Conservation (phyloP, 2,329 filamentous ascomycete genomes). For the Nemania diffusa region DNA sequence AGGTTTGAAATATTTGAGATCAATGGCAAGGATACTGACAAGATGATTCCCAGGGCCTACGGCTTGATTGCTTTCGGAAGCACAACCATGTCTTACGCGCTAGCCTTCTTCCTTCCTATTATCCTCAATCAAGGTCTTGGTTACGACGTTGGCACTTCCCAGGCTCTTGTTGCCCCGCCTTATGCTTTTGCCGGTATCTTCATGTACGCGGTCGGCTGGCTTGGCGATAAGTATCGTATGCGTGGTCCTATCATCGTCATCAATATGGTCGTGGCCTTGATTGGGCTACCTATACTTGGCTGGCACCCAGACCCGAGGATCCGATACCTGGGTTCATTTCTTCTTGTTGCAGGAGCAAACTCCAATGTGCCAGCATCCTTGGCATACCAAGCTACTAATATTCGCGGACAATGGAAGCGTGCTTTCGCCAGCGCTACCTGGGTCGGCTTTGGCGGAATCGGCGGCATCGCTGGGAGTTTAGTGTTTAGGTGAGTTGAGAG, state of each 20-base stretch:
- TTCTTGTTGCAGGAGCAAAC: slow-evolving; percentile 80
- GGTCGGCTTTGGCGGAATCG: slow-evolving; percentile 80
- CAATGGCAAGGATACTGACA: slow-evolving; percentile 58
- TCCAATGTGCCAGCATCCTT: slow-evolving; percentile 79
- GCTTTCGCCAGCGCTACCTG: slow-evolving; percentile 81
- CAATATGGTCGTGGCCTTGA: slow-evolving; percentile 73
- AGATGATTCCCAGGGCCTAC: slow-evolving; percentile 62
- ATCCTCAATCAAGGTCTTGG: slow-evolving; percentile 73
- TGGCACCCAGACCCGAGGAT: slow-evolving; percentile 66
- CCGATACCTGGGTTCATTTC: slow-evolving; percentile 79
- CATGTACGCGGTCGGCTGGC: slow-evolving; percentile 69
- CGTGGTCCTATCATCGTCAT: slow-evolving; percentile 73
- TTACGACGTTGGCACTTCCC: slow-evolving; percentile 70
- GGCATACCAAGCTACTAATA: slow-evolving; percentile 88
- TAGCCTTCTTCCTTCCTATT: slow-evolving; percentile 83
- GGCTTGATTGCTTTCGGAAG: slow-evolving; percentile 70
- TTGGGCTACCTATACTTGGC: slow-evolving; percentile 78
- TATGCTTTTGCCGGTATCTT: slow-evolving; percentile 72
- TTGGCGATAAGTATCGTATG: slow-evolving; percentile 73
- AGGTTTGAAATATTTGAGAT: slow-evolving; percentile 34
- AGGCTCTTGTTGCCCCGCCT: slow-evolving; percentile 78
- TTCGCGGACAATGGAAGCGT: slow-evolving; percentile 89
- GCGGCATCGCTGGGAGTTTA: slow-evolving; percentile 79
- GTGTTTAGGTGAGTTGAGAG: slow-evolving; percentile 67
- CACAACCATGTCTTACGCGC: slow-evolving; percentile 78